These are phyloP conservation scores for Perilla frutescens DNA, from an alignment of 257 asterid genomes.

Conservation along the genomic window DNA sequence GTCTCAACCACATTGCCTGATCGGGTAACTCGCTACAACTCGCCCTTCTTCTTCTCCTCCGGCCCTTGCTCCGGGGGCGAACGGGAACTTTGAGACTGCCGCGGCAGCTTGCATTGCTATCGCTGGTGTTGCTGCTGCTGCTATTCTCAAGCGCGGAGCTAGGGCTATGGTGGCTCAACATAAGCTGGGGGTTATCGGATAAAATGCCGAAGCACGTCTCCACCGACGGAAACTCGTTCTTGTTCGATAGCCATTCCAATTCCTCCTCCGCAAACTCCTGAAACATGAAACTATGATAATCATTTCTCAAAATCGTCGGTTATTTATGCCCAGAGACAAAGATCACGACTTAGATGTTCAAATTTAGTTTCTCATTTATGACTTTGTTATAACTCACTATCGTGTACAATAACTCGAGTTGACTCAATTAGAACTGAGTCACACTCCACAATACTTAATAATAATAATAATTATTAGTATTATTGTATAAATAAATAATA, in stretches of 20 bases:
- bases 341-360: neutral
- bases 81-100: conserved; percentile 64
- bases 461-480: neutral
- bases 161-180: conserved; percentile 62
- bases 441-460: neutral
- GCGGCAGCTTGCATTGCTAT: conserved; percentile 48
- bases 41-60: conserved; percentile 39
- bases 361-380: neutral
- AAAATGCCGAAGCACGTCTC: conserved; percentile 73
- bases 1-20: conserved; percentile 41
- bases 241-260: conserved; percentile 82
- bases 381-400: neutral
- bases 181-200: conserved; percentile 48
- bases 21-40: conserved; percentile 33
- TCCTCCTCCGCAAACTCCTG: conserved; percentile 62
- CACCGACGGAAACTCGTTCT: conserved; percentile 78
- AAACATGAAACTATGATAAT: neutral
- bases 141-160: conserved; percentile 71
- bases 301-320: too few relatives aligned
- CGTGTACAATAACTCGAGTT: neutral
- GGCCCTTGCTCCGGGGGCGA: conserved; percentile 59
- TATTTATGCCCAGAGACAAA: neutral
- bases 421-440: neutral
- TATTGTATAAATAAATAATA: too few relatives aligned
- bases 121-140: conserved; percentile 51